These are phyloP conservation scores for Wickerhamiella pararugosa DNA, from an alignment of 1,139 yeast genomes.

Conservation along the genomic window DNA sequence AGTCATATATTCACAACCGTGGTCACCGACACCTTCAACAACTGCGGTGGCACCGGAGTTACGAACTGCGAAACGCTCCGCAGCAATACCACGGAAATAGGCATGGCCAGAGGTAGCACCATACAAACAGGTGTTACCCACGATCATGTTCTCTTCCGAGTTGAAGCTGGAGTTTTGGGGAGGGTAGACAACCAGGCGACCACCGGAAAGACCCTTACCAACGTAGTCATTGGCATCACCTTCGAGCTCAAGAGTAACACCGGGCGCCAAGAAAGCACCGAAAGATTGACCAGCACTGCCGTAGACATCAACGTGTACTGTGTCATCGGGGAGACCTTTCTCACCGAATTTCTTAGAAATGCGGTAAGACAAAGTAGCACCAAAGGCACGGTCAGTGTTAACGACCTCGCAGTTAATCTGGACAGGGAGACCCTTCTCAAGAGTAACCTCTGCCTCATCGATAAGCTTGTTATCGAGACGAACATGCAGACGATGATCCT, in stretches of 20 bases:
- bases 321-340: constrained; percentile 85
- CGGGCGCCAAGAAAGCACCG: constrained; percentile 95
- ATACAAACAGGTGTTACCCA: constrained; percentile 94
- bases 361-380: constrained; percentile 86
- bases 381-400: constrained; percentile 92
- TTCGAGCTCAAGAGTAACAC: constrained; percentile 85
- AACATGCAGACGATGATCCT: constrained; percentile 85
- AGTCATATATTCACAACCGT: constrained; percentile 98
- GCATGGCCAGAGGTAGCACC: constrained; percentile 97
- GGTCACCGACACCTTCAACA: constrained; percentile 95
- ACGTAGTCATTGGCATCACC: constrained; percentile 98
- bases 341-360: constrained; percentile 91
- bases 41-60: constrained; percentile 97
- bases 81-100: constrained; percentile 92
- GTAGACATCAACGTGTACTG: constrained; percentile 76
- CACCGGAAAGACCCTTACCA: constrained; percentile 95
- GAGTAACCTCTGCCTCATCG: constrained; percentile 86
- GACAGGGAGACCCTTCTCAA: constrained; percentile 89
- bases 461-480: constrained; percentile 90
- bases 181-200: constrained; percentile 83
- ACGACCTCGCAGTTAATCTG: constrained; percentile 84
- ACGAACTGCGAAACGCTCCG: constrained; percentile 96
- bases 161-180: constrained; percentile 71
- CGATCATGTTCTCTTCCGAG: constrained; percentile 90
- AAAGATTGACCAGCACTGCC: constrained; percentile 98